Base-by-base conservation (phyloP, 441 rosid genomes). In the Adansonia grandidieri region DNA sequence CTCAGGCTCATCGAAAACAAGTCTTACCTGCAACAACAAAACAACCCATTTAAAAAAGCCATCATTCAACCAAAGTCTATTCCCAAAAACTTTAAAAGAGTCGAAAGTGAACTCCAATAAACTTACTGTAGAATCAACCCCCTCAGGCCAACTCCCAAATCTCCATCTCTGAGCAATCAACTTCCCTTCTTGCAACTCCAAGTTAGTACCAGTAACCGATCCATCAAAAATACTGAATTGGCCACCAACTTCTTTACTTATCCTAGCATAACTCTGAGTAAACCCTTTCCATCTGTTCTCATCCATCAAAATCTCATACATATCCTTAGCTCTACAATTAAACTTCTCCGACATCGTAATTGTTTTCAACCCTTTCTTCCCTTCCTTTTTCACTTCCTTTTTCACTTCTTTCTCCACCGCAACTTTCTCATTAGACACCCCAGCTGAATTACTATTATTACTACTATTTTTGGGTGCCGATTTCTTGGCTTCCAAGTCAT, bases 121-220 rank as follows among this genome's bases (percentile, higher is more conserved):
- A 67, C 90, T 72, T 76, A 96, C 99, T 47, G 92, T 90, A 0
- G 98, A 96, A 74, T 88, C 87, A 80, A 89, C 64, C 68, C 97
- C 97, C 80, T 96, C 99, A 62, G 97, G 93, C 99, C 99, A 96
- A 82, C 92, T 96, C 32, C 97, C 98, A 15, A 96, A 93, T 76
- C 98, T 86, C 99, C 99, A 95, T 42, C 86, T 89, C 86, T 95
- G 99, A 62, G 92, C 90, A 80, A 95, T 93, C 90, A 93, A 74
- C 79, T 93, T 93, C 57, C 98, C 97, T 20, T 91, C 98, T 76
- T 89, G 88, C 75, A 95, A 82, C 84, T 95, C 99, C 74, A 93
- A 75, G 80, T 93, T 93, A 42, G n/a, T 79, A n/a, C 98, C 98
- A 0, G 94, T 89, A 0, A 95, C 98, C 0, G 97, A 93, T 24